Percentiles rank a stretch among this genome's conserved stretches.
Conservation (phyloP, 2,329 filamentous ascomycete genomes). For the Daldinia sp. region DNA sequence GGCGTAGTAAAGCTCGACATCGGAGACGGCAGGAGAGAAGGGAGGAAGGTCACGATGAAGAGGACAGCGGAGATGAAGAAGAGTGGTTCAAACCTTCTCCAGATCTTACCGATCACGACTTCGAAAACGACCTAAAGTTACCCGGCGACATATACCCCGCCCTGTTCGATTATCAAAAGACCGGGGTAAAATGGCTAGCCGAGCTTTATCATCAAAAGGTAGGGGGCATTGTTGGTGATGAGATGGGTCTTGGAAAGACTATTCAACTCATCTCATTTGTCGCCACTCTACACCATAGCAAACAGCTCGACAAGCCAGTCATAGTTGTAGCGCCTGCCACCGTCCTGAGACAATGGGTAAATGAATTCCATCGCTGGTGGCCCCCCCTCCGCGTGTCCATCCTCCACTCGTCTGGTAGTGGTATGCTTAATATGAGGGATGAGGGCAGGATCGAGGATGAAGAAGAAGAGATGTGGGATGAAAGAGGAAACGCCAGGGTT, state of each 20-base stretch:
- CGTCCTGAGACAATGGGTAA: constrained; percentile 96
- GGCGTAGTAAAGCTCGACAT: constrained; percentile 66
- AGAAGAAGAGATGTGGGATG: constrained; percentile 62
- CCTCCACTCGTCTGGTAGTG: constrained; percentile 92
- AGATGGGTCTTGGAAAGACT: constrained; percentile 99
- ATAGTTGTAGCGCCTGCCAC: constrained; percentile 95
- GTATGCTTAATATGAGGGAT: constrained; percentile 83
- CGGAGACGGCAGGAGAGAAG: constrained; percentile 47
- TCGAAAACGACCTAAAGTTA: constrained; percentile 79
- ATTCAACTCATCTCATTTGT: constrained; percentile 77
- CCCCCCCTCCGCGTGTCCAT: constrained; percentile 97
- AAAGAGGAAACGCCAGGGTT: constrained; percentile 60
- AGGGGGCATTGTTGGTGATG: constrained; percentile 93
- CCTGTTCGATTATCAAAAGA: constrained; percentile 96
- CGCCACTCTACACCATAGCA: constrained; percentile 91
- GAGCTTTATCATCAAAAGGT: constrained; percentile 90
- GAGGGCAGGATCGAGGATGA: constrained; percentile 68
- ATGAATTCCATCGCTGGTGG: constrained; percentile 99
- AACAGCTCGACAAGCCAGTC: constrained; percentile 81
- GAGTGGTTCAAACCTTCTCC: constrained; percentile 91
- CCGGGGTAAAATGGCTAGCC: constrained; percentile 94
- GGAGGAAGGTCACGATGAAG: constrained; percentile 51
- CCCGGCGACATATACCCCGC: constrained; percentile 94
- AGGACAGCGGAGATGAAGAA: constrained; percentile 51
- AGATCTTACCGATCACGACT: constrained; percentile 75